Evolutionary conservation across 179 eudicot species (phyloP), one percentile per base, ranked within the genome.

Genomic region (Silene coronaria): DNA sequence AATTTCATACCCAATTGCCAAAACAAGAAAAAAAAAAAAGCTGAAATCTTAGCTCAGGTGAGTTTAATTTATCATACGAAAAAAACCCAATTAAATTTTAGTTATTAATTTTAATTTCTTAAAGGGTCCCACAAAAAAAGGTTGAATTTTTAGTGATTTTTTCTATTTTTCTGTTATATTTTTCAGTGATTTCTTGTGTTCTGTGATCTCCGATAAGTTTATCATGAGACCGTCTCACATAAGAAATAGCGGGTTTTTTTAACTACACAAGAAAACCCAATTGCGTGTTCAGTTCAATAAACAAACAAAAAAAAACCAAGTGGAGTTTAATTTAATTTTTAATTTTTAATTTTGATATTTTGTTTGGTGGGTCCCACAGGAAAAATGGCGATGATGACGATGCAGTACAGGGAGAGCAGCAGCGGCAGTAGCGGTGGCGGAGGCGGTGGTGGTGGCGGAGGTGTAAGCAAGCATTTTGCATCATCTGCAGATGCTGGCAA

Each of bases 321-420:
- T 61, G 28, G 17, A 64, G 5, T 64, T 32, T 7, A 24, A 16
- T 59, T 16, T 10, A 9, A 21, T 21, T 59, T 11, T 0, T 30
- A 12, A 10, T 21, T 58, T n/a, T 14, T 9, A 0, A 5, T 19
- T 21, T 22, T 22, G 1, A 6, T 8, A 6, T 0, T 59, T 22
- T 21, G 5, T 59, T 59, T 62, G 57, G 58, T 19, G 51, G 68
- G 30, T 76, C 75, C 66, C 22, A 7, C 68, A 24, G 36, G 14
- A 27, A 68, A 61, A 72, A 84, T 82, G 84, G 85, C 84, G 72
- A 75, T 82, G 82, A 79, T 82, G 60, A 65, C 79, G 84, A 78
- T 70, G 62, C 81, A 78, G 70, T 77, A 79, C 32, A 63, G 84
- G 21, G 83, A 79, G 71, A 82, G 84, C 19, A 80, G 89, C 72